A percentile compares a stretch with the other conserved stretches of the same genome.
Evolutionary conservation across 2,329 filamentous ascomycete species (phyloP).

Genomic region (Domatiomyces globalis): DNA sequence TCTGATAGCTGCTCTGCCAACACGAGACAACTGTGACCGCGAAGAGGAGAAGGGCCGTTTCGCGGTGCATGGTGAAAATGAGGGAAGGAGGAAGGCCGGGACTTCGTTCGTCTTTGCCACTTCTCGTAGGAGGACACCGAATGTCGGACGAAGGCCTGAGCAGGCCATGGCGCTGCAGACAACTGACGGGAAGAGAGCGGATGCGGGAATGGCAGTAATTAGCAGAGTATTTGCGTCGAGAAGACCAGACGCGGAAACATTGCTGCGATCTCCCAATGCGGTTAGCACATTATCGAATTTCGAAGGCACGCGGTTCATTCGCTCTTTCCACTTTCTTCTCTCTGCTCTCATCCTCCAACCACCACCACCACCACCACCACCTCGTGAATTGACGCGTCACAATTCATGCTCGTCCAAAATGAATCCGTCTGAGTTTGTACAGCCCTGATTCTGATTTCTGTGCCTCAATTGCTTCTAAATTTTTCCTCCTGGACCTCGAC

Average conservation of each 20-base stretch:
- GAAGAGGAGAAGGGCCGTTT: conserved; percentile 58
- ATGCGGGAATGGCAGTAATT: background rate
- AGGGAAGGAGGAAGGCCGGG: conserved; percentile 59
- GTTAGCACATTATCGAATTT: background rate
- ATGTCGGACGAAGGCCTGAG: conserved; percentile 45
- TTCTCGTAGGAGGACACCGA: conserved; percentile 41
- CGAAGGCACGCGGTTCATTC: background rate
- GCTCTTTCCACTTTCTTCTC: background rate
- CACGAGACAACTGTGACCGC: conserved; percentile 56
- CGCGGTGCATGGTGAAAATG: conserved; percentile 39
- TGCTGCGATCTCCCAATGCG: background rate
- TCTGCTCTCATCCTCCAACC: background rate
- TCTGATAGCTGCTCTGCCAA: conserved; percentile 66
- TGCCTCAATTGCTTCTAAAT: too few species aligned
- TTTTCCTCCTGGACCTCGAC: too few species aligned
- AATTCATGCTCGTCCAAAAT: too few species aligned
- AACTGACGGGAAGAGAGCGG: background rate
- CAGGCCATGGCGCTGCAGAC: conserved; percentile 43
- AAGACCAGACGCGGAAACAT: background rate
- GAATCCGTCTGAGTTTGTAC: background rate
- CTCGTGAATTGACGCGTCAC: background rate
- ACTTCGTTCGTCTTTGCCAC: conserved; percentile 40
- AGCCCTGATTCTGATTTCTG: background rate
- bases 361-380: background rate
- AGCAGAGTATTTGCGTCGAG: background rate